A percentile compares a stretch with the other conserved stretches of the same genome.
Conservation (phyloP, 345 rosid genomes). For the Salix viminalis region DNA sequence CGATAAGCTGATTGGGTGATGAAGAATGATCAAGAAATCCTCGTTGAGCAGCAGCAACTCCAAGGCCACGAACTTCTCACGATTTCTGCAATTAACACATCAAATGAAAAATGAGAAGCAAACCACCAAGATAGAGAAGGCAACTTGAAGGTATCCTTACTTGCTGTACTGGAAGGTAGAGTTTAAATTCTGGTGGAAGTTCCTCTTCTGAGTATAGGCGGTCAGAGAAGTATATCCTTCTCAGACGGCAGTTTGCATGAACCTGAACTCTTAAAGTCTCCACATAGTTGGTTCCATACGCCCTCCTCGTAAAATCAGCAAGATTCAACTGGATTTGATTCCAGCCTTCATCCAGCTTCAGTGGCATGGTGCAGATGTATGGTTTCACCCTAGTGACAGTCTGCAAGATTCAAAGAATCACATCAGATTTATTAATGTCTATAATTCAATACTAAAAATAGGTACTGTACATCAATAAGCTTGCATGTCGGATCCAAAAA, state of each 20-base stretch:
- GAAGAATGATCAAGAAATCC: not conserved
- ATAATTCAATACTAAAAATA: not conserved
- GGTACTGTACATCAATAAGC: not conserved
- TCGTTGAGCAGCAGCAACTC: not conserved
- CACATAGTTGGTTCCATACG: constrained; percentile 93
- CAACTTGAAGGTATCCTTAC: constrained; percentile 25
- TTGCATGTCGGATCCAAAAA: not conserved
- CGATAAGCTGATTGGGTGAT: not conserved
- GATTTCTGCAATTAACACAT: constrained; percentile 45
- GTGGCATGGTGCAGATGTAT: constrained; percentile 88
- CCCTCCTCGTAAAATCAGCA: constrained; percentile 84
- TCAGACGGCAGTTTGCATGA: constrained; percentile 87
- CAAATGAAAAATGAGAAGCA: not conserved
- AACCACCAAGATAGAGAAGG: not conserved
- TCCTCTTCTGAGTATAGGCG: constrained; percentile 95
- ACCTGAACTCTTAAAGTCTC: constrained; percentile 95
- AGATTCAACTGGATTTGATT: constrained; percentile 92
- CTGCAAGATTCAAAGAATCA: constrained; percentile 27
- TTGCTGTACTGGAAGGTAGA: constrained; percentile 84
- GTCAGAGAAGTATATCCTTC: constrained; percentile 88
- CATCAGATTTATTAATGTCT: not conserved
- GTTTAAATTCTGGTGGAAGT: constrained; percentile 92
- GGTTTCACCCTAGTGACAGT: constrained; percentile 91
- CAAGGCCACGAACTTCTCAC: constrained; percentile 15
- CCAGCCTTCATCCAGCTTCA: constrained; percentile 96